Conservation (phyloP, 768 basidiomycete genomes). For the Harrya chromipes region DNA sequence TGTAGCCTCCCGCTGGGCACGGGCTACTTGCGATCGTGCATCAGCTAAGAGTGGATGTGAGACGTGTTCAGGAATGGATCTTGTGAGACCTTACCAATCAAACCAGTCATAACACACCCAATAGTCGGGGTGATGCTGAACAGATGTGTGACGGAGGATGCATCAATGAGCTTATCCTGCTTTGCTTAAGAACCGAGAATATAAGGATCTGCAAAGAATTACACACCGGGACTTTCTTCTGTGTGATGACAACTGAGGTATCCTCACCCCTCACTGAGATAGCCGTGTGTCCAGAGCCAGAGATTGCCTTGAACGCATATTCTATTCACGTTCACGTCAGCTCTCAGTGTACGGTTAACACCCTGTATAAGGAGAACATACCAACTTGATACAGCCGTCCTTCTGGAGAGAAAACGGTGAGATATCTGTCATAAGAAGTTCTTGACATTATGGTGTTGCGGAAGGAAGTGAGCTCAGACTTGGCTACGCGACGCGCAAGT, state of each 20-base stretch:
- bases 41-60: slow-evolving; percentile 58
- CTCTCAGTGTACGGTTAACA: background rate
- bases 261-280: slow-evolving; percentile 93
- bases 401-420: slow-evolving; percentile 97
- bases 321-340: slow-evolving; percentile 46
- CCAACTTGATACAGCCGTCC: slow-evolving; percentile 99
- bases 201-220: background rate
- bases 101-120: slow-evolving; percentile 98
- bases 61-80: background rate
- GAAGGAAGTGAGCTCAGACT: slow-evolving; percentile 30
- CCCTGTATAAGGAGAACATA: slow-evolving; percentile 36
- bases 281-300: slow-evolving; percentile 93
- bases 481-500: slow-evolving; percentile 55
- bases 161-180: slow-evolving; percentile 96
- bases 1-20: slow-evolving; percentile 86
- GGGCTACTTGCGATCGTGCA: slow-evolving; percentile 81
- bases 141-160: slow-evolving; percentile 89
- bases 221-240: slow-evolving; percentile 96
- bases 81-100: slow-evolving; percentile 61
- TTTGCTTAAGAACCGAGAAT: background rate
- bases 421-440: slow-evolving; percentile 93
- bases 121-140: slow-evolving; percentile 96
- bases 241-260: slow-evolving; percentile 93
- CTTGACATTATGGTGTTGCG: slow-evolving; percentile 73
- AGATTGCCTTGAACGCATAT: slow-evolving; percentile 99